These are phyloP conservation scores for Wickerhamiella azymoides DNA, from an alignment of 805 yeast genomes.

Conservation along the genomic window DNA sequence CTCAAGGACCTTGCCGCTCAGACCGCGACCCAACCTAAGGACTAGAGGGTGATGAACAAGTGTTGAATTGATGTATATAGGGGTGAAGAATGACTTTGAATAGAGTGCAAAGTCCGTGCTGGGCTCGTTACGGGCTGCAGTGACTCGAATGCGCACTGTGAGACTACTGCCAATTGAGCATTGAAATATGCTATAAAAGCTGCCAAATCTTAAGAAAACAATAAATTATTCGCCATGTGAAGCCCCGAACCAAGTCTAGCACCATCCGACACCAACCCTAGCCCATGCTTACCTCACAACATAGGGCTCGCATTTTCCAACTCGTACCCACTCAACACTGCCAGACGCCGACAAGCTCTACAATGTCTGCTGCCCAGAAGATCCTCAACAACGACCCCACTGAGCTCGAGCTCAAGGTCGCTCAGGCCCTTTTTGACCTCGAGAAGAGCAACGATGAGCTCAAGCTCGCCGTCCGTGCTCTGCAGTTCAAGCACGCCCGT, in stretches of 20 bases:
- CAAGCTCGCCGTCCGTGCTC: constrained; percentile 95
- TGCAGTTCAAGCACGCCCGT: constrained; percentile 96
- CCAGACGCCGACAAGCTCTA: constrained; percentile 1
- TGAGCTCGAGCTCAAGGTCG: constrained; percentile 98
- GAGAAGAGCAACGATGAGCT: constrained; percentile 87
- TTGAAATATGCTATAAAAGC: too few relatives aligned
- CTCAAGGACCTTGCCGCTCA: constrained; percentile 4
- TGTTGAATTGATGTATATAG: too few relatives aligned
- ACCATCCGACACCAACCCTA: not conserved
- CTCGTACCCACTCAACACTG: constrained; percentile 3
- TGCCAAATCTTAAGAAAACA: too few relatives aligned
- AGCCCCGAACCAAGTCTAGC: too few relatives aligned
- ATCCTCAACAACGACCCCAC: constrained; percentile 88
- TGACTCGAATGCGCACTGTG: too few relatives aligned
- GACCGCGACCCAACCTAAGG: too few relatives aligned
- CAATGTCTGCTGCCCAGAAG: constrained; percentile 94
- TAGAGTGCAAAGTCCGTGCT: too few relatives aligned
- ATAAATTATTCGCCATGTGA: too few relatives aligned
- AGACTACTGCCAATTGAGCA: too few relatives aligned
- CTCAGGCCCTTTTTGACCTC: constrained; percentile 95
- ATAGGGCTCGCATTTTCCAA: not conserved
- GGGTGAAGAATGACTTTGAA: too few relatives aligned
- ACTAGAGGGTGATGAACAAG: too few relatives aligned
- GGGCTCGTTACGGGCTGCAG: too few relatives aligned
- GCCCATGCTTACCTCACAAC: not conserved